phyloP scores from a whole-genome alignment of 352 stramenopile genomes.

The Phytophthora pluvialis region DNA sequence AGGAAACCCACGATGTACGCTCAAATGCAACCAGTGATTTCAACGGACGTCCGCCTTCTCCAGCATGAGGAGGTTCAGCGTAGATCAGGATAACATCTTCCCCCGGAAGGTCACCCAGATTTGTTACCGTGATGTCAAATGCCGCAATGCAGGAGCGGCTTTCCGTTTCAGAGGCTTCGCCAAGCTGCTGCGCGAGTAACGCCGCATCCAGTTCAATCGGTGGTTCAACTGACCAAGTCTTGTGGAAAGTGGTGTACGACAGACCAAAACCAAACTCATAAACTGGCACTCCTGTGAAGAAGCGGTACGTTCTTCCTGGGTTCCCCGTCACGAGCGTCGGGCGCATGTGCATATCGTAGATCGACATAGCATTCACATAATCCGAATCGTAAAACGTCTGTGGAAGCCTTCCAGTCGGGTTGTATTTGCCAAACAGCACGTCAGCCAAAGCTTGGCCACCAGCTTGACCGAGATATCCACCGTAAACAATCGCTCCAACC shows the following conservation, averaged over 20 bases:
- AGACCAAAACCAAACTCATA: constrained; percentile 82
- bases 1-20: constrained; percentile 45
- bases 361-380: constrained; percentile 55
- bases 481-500: constrained; percentile 73
- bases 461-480: constrained; percentile 71
- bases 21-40: constrained; percentile 66
- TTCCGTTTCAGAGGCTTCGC: background rate
- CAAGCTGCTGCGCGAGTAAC: constrained; percentile 23
- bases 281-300: constrained; percentile 70
- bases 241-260: constrained; percentile 77
- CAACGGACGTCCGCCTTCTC: constrained; percentile 40
- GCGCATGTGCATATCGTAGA: constrained; percentile 90
- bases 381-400: constrained; percentile 76
- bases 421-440: constrained; percentile 78
- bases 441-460: constrained; percentile 74
- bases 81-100: constrained; percentile 57
- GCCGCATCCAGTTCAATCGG: constrained; percentile 13
- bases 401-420: constrained; percentile 67
- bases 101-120: constrained; percentile 45
- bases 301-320: constrained; percentile 86
- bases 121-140: constrained; percentile 52
- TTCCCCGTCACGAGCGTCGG: constrained; percentile 59
- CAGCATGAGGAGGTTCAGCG: constrained; percentile 36
- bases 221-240: constrained; percentile 43
- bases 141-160: constrained; percentile 19